These are phyloP conservation scores for Tricladium varicosporioides DNA, from an alignment of 2,329 filamentous ascomycete species.

Conservation along the genomic window DNA sequence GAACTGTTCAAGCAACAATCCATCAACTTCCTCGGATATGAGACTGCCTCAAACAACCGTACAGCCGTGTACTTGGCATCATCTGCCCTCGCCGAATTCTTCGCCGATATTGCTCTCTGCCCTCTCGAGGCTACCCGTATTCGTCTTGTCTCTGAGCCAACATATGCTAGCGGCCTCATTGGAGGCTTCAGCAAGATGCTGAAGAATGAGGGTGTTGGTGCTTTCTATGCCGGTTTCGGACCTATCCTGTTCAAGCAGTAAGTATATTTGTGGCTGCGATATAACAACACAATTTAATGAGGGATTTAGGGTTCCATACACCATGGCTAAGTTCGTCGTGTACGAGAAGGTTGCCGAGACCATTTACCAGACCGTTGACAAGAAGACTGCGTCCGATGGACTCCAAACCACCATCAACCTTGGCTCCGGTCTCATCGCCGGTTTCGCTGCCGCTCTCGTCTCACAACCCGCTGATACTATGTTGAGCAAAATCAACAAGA, in stretches of 20 bases:
- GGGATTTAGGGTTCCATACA: conserved; percentile 73
- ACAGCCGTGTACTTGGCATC: conserved; percentile 78
- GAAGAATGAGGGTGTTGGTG: conserved; percentile 77
- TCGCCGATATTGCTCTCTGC: conserved; percentile 81
- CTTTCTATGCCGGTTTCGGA: conserved; percentile 90
- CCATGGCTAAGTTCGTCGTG: conserved; percentile 93
- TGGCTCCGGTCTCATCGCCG: conserved; percentile 70
- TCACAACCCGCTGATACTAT: conserved; percentile 92
- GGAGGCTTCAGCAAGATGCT: conserved; percentile 80
- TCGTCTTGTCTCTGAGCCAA: conserved; percentile 85
- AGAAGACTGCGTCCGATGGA: conserved; percentile 63
- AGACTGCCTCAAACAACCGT: conserved; percentile 74
- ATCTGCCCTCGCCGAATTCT: conserved; percentile 63
- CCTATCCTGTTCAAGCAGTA: conserved; percentile 81
- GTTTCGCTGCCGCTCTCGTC: conserved; percentile 84
- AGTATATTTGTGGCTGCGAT: conserved; percentile 34
- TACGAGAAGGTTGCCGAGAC: conserved; percentile 84
- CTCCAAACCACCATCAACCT: conserved; percentile 81
- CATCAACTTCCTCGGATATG: conserved; percentile 77
- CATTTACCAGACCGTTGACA: conserved; percentile 68
- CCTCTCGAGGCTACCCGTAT: conserved; percentile 92
- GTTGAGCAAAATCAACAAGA: conserved; percentile 97
- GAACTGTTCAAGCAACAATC: conserved; percentile 94
- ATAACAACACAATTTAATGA: conserved; percentile 13
- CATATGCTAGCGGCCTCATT: conserved; percentile 77